These are phyloP conservation scores for Hericium alpestre DNA, from an alignment of 768 basidiomycete genomes.

Conservation along the genomic window DNA sequence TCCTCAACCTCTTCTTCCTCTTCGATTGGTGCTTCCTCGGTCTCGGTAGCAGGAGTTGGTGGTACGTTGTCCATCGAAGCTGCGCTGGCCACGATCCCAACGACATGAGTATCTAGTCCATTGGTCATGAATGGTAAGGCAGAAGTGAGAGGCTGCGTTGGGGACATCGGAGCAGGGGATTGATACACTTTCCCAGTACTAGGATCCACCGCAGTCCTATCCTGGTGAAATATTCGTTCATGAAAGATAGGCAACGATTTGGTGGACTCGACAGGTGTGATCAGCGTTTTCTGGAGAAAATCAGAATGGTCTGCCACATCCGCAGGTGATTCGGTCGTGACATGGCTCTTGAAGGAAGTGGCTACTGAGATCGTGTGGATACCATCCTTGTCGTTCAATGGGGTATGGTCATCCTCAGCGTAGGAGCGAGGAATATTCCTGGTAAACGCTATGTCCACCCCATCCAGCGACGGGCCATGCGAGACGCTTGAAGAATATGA, in stretches of 20 bases:
- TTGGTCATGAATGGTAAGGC: background rate
- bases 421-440: background rate
- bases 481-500: background rate
- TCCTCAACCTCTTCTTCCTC: conserved; percentile 27
- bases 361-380: background rate
- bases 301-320: background rate
- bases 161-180: background rate
- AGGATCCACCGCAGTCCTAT: background rate
- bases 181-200: background rate
- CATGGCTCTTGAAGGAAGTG: background rate
- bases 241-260: background rate
- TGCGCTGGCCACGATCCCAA: background rate
- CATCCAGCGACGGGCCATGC: background rate
- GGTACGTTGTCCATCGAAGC: background rate
- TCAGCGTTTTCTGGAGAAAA: background rate
- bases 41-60: conserved; percentile 5
- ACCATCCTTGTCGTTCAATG: background rate
- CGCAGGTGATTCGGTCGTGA: background rate
- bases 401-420: background rate
- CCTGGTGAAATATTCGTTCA: background rate
- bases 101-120: background rate
- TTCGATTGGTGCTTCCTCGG: conserved; percentile 19
- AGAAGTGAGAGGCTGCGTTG: background rate
- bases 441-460: background rate
- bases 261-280: background rate